Evolutionary conservation across 148 eudicot species (phyloP).

Genomic region (Arbutus unedo): DNA sequence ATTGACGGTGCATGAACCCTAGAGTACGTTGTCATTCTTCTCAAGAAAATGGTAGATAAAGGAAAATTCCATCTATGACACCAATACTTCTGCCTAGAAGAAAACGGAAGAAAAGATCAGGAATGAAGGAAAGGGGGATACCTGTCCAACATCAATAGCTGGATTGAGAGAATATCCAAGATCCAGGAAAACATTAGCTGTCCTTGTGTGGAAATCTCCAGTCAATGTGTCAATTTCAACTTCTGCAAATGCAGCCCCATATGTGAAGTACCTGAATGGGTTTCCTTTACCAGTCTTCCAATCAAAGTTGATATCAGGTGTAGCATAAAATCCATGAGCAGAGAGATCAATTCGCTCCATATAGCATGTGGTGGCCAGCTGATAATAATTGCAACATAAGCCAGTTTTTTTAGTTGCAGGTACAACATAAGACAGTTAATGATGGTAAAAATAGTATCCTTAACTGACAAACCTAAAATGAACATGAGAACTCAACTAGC

Average conservation of each 20-base stretch:
- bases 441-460: background rate
- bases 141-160: slow-evolving; percentile 98
- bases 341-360: slow-evolving; percentile 90
- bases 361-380: slow-evolving; percentile 73
- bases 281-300: slow-evolving; percentile 78
- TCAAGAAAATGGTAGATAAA: background rate
- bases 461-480: background rate
- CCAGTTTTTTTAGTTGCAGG: background rate
- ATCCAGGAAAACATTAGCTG: slow-evolving; percentile 73
- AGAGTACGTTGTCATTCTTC: background rate
- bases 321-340: slow-evolving; percentile 86
- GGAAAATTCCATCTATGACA: background rate
- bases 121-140: slow-evolving; percentile 13
- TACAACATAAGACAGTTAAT: background rate
- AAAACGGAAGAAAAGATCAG: background rate
- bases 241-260: slow-evolving; percentile 95
- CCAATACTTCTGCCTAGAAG: background rate
- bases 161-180: slow-evolving; percentile 93
- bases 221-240: slow-evolving; percentile 88
- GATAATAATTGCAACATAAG: slow-evolving; percentile 28
- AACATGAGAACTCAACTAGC: background rate
- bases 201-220: slow-evolving; percentile 95
- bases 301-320: slow-evolving; percentile 92
- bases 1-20: background rate
- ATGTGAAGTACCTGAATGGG: slow-evolving; percentile 83